Evolutionary conservation across 2,329 filamentous ascomycete genomes (phyloP).

Genomic region (Trichophyton benhamiae): DNA sequence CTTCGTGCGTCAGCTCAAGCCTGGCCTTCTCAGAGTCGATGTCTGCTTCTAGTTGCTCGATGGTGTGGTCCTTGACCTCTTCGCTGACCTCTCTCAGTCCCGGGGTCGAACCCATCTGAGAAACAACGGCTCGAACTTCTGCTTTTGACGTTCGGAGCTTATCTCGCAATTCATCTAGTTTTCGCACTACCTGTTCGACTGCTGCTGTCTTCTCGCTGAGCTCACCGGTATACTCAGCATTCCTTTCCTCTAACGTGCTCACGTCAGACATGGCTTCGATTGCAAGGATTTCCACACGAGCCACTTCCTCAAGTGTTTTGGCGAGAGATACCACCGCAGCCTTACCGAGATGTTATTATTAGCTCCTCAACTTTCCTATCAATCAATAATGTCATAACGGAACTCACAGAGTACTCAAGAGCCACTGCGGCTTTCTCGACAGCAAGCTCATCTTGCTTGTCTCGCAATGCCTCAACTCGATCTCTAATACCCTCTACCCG

Average conservation of each 20-base stretch:
- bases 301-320: conserved; percentile 47
- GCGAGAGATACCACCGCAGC: conserved; percentile 46
- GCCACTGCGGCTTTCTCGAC: conserved; percentile 46
- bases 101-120: conserved; percentile 16
- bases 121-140: conserved; percentile 10
- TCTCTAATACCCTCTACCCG: conserved; percentile 32
- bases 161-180: background rate
- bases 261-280: conserved; percentile 79
- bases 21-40: conserved; percentile 62
- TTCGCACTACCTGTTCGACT: conserved; percentile 21
- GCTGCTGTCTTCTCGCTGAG: conserved; percentile 24
- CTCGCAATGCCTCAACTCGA: conserved; percentile 41
- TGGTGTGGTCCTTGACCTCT: conserved; percentile 33
- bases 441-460: conserved; percentile 44
- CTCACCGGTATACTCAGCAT: conserved; percentile 44
- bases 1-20: conserved; percentile 67
- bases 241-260: conserved; percentile 53
- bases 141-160: conserved; percentile 14
- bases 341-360: background rate
- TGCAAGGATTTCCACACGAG: conserved; percentile 57
- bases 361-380: background rate
- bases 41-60: conserved; percentile 57
- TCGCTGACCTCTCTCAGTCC: conserved; percentile 3
- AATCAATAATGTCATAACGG: background rate
- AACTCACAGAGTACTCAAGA: conserved; percentile 45